Evolutionary conservation across 306 rosid species (phyloP), one percentile per base, ranked within the genome.

Genomic region (Sicyos baderoa): DNA sequence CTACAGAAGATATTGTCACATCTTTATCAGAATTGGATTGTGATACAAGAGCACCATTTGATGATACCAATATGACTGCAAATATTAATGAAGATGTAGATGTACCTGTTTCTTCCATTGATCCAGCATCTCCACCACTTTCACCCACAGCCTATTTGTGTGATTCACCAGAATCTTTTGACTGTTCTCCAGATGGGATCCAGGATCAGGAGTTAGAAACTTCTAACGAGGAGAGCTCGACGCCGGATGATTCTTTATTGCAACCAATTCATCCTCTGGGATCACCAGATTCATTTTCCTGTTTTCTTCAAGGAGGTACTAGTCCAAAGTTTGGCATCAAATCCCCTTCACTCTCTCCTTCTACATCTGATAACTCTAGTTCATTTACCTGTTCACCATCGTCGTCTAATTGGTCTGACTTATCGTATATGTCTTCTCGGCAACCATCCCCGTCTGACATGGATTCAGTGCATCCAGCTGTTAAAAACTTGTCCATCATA

Each of bases 331-430:
- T 89, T 53, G 71, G 79, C 64, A 79, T 82, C 74, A 87, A 84
- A 76, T 89, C 96, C 51, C 85, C 93, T 32, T 83, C 90, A 55
- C 75, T 82, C 52, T 92, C 97, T 13, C 96, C 97, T 71, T 84
- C 89, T 62, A 82, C 83, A 72, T 89, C 97, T 51, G 97, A 91
- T 66, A 82, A 79, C 59, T 80, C 90, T 11, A 89, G 95, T 78
- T 89, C 91, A 19, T 86, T 87, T 54, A 72, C 91, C 76, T 85
- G 83, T 73, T 92, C 97, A 35, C 97, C 96, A 9, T 84, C 93
- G 1, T 92, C 97, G 14, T 87, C 92, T 48, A 84, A 86, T 64
- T 92, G 93, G 98, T 89, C 97, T 12, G 96, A 91, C 74, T 79
- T 85, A 76, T 91, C 95, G 5, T 79, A 60, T 74, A 12, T 83